phyloP scores from a whole-genome alignment of 2,329 filamentous ascomycete genomes.

The Epichloe amarillans region DNA sequence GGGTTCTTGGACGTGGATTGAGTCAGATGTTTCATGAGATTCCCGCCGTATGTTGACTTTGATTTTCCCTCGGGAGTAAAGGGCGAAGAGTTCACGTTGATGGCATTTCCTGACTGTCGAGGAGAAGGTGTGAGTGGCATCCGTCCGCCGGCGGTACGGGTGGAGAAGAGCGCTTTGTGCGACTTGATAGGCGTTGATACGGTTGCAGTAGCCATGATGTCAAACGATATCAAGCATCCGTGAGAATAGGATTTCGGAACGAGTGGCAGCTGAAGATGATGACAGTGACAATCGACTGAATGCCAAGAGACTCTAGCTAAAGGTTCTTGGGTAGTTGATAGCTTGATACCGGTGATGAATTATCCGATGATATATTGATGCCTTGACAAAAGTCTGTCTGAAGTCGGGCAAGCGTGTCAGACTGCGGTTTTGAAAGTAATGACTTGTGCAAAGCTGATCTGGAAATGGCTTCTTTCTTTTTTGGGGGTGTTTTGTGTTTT shows the following conservation, averaged over 20 bases:
- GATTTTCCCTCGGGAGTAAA: conserved; percentile 58
- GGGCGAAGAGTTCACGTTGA: conserved; percentile 54
- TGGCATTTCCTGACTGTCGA: conserved; percentile 45
- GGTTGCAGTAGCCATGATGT: conserved; percentile 64
- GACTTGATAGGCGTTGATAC: conserved; percentile 91
- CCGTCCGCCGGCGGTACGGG: conserved; percentile 84
- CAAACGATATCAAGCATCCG: conserved; percentile 12
- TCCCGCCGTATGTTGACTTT: conserved; percentile 70
- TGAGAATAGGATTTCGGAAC: conserved; percentile 18
- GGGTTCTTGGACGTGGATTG: conserved; percentile 52
- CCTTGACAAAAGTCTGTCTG: conserved; percentile 26
- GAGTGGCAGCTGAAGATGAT: conserved; percentile 31
- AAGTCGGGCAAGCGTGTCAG: conserved; percentile 25
- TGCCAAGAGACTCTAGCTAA: conserved; percentile 49
- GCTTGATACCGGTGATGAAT: conserved; percentile 23
- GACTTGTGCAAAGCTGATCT: conserved; percentile 27
- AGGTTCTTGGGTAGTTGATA: conserved; percentile 42
- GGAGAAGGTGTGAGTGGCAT: conserved; percentile 93
- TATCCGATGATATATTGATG: conserved; percentile 34
- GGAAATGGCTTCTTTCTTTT: background rate
- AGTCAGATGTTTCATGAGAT: conserved; percentile 66
- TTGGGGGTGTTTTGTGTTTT: background rate
- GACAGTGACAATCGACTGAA: conserved; percentile 31
- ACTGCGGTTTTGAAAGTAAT: conserved; percentile 25
- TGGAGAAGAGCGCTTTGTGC: conserved; percentile 83